Base-by-base conservation (phyloP, 2,329 filamentous ascomycete species). In the Fusarium pseudograminearum region DNA sequence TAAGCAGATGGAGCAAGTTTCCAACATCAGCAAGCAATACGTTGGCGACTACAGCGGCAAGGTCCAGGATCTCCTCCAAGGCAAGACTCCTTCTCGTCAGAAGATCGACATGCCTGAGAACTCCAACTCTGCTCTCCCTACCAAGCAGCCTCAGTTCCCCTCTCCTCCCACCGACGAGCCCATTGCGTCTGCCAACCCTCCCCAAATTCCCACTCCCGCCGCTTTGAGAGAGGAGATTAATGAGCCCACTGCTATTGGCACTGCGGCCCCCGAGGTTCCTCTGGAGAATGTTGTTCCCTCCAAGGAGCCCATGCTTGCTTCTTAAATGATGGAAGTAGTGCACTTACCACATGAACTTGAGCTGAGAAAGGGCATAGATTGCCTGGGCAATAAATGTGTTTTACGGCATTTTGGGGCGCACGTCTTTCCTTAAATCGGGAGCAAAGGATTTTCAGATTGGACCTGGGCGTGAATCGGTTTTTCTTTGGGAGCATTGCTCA, bases 11-110 rank as follows among this genome's bases (percentile, higher is more conserved):
- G 83, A 85, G 53, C 86, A 89, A 73, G 87, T 89, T 69, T 86
- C 89, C 51, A 83, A 87, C 74, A 80, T 89, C 41, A 88, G 89
- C 75, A 91, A 91, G 84, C 86, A 90, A 78, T 90, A 91, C 75
- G 84, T 90, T 74, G 88, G 87, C 41, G 89, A 91, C 76, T 90
- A 91, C 79, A 88, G 88, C 30, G 83, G 85, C 77, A 91, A 91
- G 85, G 89, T 90, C 58, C 89, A 90, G 81, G 83, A 87, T 73
- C 82, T 90, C 77, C 83, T 91, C 71, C 84, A 85, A 61, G 84
- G 85, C 72, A 81, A 80, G 65, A 79, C 80, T 20, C 75, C 80
- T 57, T 81, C 83, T 40, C 80, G 83, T 56, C 80, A 83, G 73
- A 73, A 78, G 67, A 76, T 78, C 51, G 72, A 82, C 55, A 82